Evolutionary conservation across 306 rosid genomes (phyloP).

Genomic region (Prunus fruticosa): DNA sequence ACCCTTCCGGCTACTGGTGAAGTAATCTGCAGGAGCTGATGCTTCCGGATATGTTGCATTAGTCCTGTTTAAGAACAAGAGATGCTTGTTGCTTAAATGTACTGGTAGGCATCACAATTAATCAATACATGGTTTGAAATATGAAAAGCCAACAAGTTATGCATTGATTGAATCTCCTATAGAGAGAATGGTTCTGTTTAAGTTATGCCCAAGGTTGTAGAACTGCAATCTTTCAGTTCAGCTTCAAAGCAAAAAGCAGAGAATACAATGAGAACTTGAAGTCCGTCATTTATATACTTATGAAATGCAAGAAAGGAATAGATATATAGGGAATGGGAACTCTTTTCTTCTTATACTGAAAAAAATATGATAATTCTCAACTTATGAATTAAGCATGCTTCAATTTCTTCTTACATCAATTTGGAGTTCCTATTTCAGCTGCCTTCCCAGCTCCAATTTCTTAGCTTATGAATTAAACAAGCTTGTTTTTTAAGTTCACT

Average conservation of each 20-base stretch:
- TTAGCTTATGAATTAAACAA: neutral
- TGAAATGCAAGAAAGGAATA: neutral
- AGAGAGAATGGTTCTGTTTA: neutral
- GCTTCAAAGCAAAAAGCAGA: neutral
- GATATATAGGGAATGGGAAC: neutral
- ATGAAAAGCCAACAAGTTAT: neutral
- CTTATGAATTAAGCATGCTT: neutral
- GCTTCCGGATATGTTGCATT: slow-evolving; percentile 19
- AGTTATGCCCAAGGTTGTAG: neutral
- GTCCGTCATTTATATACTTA: neutral
- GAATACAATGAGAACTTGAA: neutral
- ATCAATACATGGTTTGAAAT: neutral
- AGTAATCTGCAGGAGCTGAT: neutral
- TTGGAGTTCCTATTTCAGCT: neutral
- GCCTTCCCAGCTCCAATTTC: neutral
- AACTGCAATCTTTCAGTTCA: neutral
- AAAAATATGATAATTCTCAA: neutral
- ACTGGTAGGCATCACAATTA: neutral
- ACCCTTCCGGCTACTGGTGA: neutral
- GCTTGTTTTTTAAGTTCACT: neutral
- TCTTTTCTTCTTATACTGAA: neutral
- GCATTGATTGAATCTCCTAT: neutral
- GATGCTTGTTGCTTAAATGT: slow-evolving; percentile 7
- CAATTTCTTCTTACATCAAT: too few relatives aligned
- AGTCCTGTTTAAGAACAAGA: slow-evolving; percentile 26